Evolutionary conservation across 768 basidiomycete species (phyloP), one percentile per base, ranked within the genome.

Genomic region (Floccularia luteovirens): DNA sequence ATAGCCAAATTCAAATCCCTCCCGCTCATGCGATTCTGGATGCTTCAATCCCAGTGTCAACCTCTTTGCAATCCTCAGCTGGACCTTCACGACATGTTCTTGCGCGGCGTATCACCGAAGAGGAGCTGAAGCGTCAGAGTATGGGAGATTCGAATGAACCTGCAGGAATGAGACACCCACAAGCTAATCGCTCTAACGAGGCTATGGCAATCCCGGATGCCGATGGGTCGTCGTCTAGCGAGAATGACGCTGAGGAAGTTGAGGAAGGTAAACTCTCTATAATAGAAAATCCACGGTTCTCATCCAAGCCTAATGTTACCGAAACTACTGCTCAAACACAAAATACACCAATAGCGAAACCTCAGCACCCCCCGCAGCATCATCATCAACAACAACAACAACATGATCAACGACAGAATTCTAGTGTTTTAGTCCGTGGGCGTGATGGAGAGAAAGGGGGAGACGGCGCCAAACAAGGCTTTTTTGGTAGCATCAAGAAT

Each of bases 231-330:
- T 39, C 38, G n/a, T n/a, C 24, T 14, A 39, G 38, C 24, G 45
- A 47, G 5, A 49, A 48, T 22, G 53, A 56, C 12, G 53, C 42
- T 25, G 61, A 51, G 5, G 60, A 59, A 3, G 59, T 64, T 39
- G 64, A 62, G 28, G 61, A 52, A 24, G 54, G 51, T 1, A 56
- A 61, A n/a, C 45, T 72, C 8, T 55, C 59, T 30, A 61, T 78
- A 3, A 66, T 73, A n/a, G 79, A 79, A 48, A 81, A 81, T 46
- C 69, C 73, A 11, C 64, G 70, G 19, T 79, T 74, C 42, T 53
- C 62, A 20, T 38, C 48, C 4, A 27, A 39, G 19, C 27, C 38
- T n/a, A 47, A 44, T 24, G 24, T 20, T 7, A 39, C n/a, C n/a
- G n/a, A n/a, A n/a, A n/a, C n/a, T n/a, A n/a, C n/a, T n/a, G n/a